phyloP scores from a whole-genome alignment of 768 basidiomycete genomes.

The Agrocybe pediades region DNA sequence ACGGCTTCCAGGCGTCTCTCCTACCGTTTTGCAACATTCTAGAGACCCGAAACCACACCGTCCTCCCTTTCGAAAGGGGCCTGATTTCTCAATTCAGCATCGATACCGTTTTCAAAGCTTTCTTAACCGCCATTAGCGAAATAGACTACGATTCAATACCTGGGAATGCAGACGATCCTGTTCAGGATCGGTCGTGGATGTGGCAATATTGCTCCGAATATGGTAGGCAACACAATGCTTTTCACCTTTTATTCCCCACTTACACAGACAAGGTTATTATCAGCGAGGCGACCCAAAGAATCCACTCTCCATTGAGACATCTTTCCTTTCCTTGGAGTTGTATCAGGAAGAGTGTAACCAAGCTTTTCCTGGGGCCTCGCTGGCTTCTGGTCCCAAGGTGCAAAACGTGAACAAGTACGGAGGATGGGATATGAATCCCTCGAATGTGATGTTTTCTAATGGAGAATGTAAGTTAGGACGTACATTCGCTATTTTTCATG shows the following conservation, averaged over 20 bases:
- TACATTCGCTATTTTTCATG: not conserved
- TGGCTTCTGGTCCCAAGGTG: conserved; percentile 38
- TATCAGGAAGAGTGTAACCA: conserved; percentile 48
- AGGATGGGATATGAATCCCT: conserved; percentile 52
- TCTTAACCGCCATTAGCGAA: conserved; percentile 42
- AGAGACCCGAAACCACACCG: conserved; percentile 45
- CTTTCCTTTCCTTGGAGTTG: conserved; percentile 43
- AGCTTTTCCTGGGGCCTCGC: conserved; percentile 38
- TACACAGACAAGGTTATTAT: conserved; percentile 36
- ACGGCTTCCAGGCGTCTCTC: conserved; percentile 44
- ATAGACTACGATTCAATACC: conserved; percentile 48
- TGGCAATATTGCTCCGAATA: conserved; percentile 57
- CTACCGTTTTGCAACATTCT: conserved; percentile 51
- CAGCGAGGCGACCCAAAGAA: conserved; percentile 48
- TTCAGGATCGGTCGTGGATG: conserved; percentile 49
- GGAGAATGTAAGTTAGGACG: conserved; percentile 52
- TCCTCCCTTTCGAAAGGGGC: conserved; percentile 36
- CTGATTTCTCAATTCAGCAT: conserved; percentile 34
- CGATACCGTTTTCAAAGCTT: conserved; percentile 38
- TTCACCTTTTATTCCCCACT: not conserved
- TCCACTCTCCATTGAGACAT: conserved; percentile 48
- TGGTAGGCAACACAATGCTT: conserved; percentile 26
- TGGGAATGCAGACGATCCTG: conserved; percentile 41
- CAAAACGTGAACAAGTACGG: conserved; percentile 50
- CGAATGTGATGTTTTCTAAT: conserved; percentile 49